phyloP scores from a whole-genome alignment of 176 grass and related monocot genomes.

The Alopecurus myosuroides region DNA sequence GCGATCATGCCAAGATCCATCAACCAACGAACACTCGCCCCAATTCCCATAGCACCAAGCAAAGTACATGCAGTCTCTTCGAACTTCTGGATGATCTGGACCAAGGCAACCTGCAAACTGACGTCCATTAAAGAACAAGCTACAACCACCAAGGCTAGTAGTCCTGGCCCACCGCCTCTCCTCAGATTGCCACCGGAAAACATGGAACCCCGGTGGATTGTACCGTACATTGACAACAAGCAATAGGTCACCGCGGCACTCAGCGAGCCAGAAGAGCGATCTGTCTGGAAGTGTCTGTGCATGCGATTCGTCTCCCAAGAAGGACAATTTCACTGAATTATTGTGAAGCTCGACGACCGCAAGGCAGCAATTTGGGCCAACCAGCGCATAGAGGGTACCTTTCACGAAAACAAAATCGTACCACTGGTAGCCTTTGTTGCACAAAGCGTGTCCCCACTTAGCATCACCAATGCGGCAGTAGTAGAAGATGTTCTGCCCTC shows the following conservation, averaged over 20 bases:
- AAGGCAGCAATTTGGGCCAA: slow-evolving; percentile 10
- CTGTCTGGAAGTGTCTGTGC: background rate
- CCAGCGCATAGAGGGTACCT: slow-evolving; percentile 43
- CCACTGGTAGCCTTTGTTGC: background rate
- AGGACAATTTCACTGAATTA: background rate
- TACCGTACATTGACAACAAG: background rate
- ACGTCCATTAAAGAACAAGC: background rate
- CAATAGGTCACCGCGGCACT: background rate
- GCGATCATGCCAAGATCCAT: background rate
- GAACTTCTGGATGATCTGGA: background rate
- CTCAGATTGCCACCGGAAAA: background rate
- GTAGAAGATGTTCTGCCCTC: background rate
- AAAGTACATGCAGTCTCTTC: background rate
- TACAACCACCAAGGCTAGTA: background rate
- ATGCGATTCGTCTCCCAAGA: background rate
- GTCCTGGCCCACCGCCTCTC: background rate
- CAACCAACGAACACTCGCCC: background rate
- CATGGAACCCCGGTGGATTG: background rate
- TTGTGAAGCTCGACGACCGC: slow-evolving; percentile 18
- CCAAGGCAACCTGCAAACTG: background rate
- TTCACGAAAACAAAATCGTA: slow-evolving; percentile 49
- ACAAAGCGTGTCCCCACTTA: background rate
- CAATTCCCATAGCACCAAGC: background rate
- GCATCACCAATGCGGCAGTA: slow-evolving; percentile 24
- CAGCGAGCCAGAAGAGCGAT: slow-evolving; percentile 29